phyloP scores from a whole-genome alignment of 345 rosid genomes.

The Alliaria petiolata region DNA sequence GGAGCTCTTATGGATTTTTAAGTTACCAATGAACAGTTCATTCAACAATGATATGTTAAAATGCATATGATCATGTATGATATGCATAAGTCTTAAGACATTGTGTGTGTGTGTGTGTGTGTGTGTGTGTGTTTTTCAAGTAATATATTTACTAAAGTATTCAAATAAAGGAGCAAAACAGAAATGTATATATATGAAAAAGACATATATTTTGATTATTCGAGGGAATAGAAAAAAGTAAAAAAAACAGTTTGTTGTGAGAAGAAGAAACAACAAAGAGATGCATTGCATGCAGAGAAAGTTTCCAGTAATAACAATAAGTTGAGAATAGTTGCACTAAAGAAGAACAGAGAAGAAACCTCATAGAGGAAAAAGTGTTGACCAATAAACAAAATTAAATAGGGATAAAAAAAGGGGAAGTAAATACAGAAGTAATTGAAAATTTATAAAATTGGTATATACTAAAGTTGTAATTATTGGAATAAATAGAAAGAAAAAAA shows the following conservation, averaged over 20 bases:
- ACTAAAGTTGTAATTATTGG: slow-evolving; percentile 15
- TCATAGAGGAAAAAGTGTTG: slow-evolving; percentile 27
- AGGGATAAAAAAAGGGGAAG: not conserved
- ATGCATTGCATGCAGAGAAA: slow-evolving; percentile 24
- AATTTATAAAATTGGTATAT: not conserved
- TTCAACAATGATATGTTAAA: no score
- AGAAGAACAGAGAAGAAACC: slow-evolving; percentile 22
- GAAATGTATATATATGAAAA: not conserved
- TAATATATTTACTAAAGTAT: not conserved
- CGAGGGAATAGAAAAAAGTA: not conserved
- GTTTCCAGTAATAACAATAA: slow-evolving; percentile 23
- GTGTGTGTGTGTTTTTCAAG: no score
- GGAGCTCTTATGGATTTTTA: not conserved
- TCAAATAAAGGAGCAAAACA: not conserved
- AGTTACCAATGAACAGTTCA: not conserved
- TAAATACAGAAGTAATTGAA: not conserved
- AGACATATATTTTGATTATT: no score
- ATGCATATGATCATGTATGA: not conserved
- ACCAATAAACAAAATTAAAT: not conserved
- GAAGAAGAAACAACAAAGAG: slow-evolving; percentile 12
- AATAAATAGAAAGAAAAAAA: not conserved
- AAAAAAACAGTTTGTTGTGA: not conserved
- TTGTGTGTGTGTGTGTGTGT: not conserved
- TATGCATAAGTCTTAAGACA: not conserved
- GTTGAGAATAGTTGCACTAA: slow-evolving; percentile 22